Evolutionary conservation across 2,329 filamentous ascomycete genomes (phyloP), one percentile per base, ranked within the genome.

Genomic region (Cladophialophora carrionii): DNA sequence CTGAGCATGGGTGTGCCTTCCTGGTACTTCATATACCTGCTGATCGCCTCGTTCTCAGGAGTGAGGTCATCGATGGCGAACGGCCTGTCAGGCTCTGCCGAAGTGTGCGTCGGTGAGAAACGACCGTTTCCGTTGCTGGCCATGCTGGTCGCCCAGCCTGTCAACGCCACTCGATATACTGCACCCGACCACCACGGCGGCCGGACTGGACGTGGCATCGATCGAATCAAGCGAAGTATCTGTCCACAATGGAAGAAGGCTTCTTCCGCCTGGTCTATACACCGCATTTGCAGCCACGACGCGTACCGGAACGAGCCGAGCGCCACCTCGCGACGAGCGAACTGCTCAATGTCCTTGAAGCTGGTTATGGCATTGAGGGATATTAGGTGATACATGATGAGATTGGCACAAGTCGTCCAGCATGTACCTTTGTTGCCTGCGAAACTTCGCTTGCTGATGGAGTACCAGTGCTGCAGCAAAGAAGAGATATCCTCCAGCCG

Each of bases 151-250:
- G 83, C 80, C 87, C 87, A 89, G 2, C 88, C 78, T 48, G 87
- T 83, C 62, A 89, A 77, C 3, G 82, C 82, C 1, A 83, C 87
- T n/a, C 89, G 85, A 73, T 91, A 90, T 48, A 90, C 78, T 2
- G 87, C 88, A 1, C 83, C 84, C n/a, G 86, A 79, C 88, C 88
- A 91, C 88, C 88, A 91, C 43, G 83, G 84, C 5, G 88, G 88
- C 24, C 87, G 83, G 2, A 84, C 80, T 56, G 86, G 83, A 32
- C 78, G 77, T 1, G 85, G 82, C 83, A 90, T 89, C 14, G 79
- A 78, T 6, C 84, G 80, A 46, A 90, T 76, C 10, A 89, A 79
- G 3, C 86, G 82, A 51, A 89, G 77, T 3, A 90, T 83, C 75
- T 91, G 88, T 0, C 88, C 88, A 67, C 85, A 87, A 73, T 90